Conservation (phyloP, 78 protist genomes). For the Cavenderia fasciculata region DNA sequence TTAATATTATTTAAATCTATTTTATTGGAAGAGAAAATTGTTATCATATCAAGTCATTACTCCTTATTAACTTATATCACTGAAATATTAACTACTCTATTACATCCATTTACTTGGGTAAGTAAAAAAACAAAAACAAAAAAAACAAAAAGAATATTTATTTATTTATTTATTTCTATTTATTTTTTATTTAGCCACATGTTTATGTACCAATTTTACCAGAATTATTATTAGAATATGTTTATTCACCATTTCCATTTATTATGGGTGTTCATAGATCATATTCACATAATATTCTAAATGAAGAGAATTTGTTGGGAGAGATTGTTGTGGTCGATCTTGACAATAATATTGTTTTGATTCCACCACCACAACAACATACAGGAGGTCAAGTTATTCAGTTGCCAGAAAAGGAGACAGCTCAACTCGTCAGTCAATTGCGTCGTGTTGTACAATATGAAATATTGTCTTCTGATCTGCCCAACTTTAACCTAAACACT, state of each 20-base stretch:
- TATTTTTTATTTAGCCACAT: constrained; percentile 61
- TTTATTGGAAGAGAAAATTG: constrained; percentile 53
- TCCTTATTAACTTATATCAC: constrained; percentile 42
- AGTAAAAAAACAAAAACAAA: neutral
- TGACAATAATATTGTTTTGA: constrained; percentile 38
- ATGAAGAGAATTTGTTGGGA: constrained; percentile 28
- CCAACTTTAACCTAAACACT: constrained; percentile 49
- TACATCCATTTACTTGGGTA: constrained; percentile 47
- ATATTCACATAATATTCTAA: constrained; percentile 14
- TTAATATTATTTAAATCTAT: constrained; percentile 35
- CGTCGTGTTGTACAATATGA: constrained; percentile 52
- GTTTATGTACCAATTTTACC: constrained; percentile 82
- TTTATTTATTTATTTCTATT: neutral
- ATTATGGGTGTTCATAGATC: constrained; percentile 72
- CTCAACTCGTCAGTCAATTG: constrained; percentile 15
- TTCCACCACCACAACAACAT: neutral
- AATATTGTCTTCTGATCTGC: constrained; percentile 32
- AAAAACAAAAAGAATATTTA: neutral
- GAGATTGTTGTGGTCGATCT: constrained; percentile 59
- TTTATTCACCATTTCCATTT: constrained; percentile 78
- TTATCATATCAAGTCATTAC: constrained; percentile 42
- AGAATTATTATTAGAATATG: constrained; percentile 51
- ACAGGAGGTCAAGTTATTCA: constrained; percentile 1
- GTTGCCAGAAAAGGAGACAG: constrained; percentile 46
- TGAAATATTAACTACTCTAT: constrained; percentile 25